Evolutionary conservation across 305 asterid species (phyloP), one percentile per base, ranked within the genome.

Genomic region (Fraxinus xanthoxyloides): DNA sequence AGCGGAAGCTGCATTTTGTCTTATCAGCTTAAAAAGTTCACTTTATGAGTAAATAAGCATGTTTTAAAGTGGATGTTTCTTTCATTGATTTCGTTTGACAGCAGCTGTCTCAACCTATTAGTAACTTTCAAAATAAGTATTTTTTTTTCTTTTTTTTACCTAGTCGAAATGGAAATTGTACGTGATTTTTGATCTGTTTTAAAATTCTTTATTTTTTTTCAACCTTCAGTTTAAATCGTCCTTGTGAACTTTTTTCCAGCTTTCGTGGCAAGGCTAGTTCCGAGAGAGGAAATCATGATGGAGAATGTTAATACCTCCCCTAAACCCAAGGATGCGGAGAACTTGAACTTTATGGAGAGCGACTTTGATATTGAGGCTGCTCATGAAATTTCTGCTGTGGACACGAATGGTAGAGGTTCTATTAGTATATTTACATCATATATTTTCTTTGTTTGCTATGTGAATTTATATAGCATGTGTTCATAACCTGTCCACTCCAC

Each of bases 261-360:
- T 80, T 94, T 92, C 28, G 91, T 89, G 78, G 87, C 86, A 24
- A 93, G 86, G 87, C 81, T 92, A 79, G 79, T 85, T 74, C 76
- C 84, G 1, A 84, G 88, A 77, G 90, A 83, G 19, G 91, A 70
- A 65, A 72, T 75, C 46, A 48, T 90, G 78, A 77, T 74, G 85
- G 93, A 82, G 76, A 92, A 87, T 87, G 82, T 93, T 56, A 89
- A 87, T 77, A 79, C 89, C 34, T 92, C 94, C 80, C 93, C 93
- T 2, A 92, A 93, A 86, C 84, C 94, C 78, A 94, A 90, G 84
- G 92, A 88, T 7, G 86, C 77, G 30, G 94, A 86, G 75, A 84
- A 81, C 81, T 87, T 79, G 86, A 84, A 81, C 85, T 75, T 90
- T 85, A 80, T 86, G 3, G 91, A 84, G 65, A 79, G 85, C 79